These are phyloP conservation scores for Anethum foeniculum DNA, from an alignment of 140 eudicot species.

Conservation along the genomic window DNA sequence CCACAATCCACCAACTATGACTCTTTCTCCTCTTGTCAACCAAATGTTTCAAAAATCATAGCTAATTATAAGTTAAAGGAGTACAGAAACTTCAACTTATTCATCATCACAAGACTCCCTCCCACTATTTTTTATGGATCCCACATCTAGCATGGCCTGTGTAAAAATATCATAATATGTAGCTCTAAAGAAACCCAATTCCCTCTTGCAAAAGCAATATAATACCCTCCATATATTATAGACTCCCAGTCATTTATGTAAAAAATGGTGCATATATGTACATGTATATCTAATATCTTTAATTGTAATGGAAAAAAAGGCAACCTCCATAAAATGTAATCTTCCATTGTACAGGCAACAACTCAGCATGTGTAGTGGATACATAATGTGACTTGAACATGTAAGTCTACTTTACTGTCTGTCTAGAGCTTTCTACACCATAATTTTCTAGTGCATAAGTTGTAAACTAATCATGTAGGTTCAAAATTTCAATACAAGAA, in stretches of 20 bases:
- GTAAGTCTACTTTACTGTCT: neutral
- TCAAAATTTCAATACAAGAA: neutral
- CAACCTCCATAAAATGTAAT: neutral
- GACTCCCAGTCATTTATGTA: neutral
- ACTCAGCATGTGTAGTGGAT: neutral
- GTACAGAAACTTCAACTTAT: slow-evolving; percentile 1
- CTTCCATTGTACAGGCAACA: neutral
- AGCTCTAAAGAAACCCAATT: neutral
- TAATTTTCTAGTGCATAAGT: neutral
- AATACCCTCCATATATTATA: neutral
- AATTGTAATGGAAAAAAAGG: neutral
- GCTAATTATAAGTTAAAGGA: slow-evolving; percentile 2
- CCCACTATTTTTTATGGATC: slow-evolving; percentile 44
- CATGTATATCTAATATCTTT: neutral
- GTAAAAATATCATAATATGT: neutral
- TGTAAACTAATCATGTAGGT: neutral
- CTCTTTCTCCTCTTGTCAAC: slow-evolving; percentile 22
- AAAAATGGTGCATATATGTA: neutral
- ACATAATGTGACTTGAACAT: neutral
- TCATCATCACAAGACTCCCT: slow-evolving; percentile 40
- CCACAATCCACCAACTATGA: slow-evolving; percentile 30
- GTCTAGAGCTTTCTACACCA: neutral
- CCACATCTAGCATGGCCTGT: slow-evolving; percentile 10
- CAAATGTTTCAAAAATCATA: slow-evolving; percentile 7
- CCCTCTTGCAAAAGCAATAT: neutral